A percentile compares a stretch with the other conserved stretches of the same genome.
Conservation (phyloP, 345 rosid genomes). For the Carallia pectinifolia region DNA sequence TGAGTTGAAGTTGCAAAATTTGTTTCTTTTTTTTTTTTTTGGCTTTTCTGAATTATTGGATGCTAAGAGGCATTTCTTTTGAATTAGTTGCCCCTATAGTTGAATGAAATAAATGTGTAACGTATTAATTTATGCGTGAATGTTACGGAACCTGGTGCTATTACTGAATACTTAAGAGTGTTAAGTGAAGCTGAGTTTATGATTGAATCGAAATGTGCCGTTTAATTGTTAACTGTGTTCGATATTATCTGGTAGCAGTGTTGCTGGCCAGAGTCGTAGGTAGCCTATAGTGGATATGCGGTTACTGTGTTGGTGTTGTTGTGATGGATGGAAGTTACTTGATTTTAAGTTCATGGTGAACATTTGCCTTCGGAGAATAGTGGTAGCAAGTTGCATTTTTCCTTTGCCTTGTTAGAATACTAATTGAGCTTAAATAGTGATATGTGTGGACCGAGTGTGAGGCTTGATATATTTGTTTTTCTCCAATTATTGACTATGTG, state of each 20-base stretch:
- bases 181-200: not conserved
- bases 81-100: not conserved
- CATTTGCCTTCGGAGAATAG: not conserved
- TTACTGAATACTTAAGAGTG: not conserved
- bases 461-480: not conserved
- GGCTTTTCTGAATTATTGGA: not conserved
- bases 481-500: not conserved
- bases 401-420: not conserved
- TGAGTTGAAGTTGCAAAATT: conserved; percentile 6
- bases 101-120: too few relatives aligned
- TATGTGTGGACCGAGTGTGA: not conserved
- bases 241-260: not conserved
- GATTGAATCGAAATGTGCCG: not conserved
- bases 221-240: not conserved
- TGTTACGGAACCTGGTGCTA: not conserved
- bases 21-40: not conserved
- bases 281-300: too few relatives aligned
- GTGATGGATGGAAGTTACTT: not conserved
- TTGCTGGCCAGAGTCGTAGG: not conserved
- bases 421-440: not conserved
- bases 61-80: not conserved
- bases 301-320: not conserved
- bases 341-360: not conserved
- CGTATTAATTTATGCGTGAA: not conserved
- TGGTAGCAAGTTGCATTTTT: not conserved